Percentiles rank a stretch among this genome's conserved stretches.
phyloP scores from a whole-genome alignment of 106 monocot genomes.

The Vanilla planifolia region DNA sequence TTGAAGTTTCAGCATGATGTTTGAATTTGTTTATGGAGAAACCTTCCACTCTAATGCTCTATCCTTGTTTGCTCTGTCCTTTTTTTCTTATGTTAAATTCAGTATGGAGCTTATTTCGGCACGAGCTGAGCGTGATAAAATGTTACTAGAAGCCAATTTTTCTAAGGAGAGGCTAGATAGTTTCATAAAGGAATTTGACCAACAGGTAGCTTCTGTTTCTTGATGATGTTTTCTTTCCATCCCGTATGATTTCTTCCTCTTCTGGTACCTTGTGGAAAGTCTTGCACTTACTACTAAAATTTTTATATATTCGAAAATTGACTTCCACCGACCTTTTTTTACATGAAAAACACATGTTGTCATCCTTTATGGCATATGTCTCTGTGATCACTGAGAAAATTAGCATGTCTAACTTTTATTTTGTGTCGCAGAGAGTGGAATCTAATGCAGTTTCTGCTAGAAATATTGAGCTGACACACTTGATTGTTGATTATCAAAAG shows the following conservation, averaged over 20 bases:
- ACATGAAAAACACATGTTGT: constrained; percentile 2
- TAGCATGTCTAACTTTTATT: not conserved
- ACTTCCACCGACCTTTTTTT: not conserved
- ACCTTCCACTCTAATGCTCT: not conserved
- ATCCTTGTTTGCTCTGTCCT: not conserved
- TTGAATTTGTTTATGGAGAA: no score
- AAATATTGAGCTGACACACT: constrained; percentile 70
- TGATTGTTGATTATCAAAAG: constrained; percentile 80
- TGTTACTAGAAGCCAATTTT: constrained; percentile 60
- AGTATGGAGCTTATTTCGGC: constrained; percentile 57
- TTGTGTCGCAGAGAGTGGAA: constrained; percentile 58
- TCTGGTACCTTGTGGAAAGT: not conserved
- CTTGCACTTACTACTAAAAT: not conserved
- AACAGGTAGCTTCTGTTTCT: constrained; percentile 41
- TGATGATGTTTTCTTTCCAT: not conserved
- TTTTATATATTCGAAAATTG: not conserved
- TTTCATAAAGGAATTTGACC: constrained; percentile 65
- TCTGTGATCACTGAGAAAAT: not conserved
- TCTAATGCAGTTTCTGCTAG: constrained; percentile 62
- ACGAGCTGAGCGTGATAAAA: constrained; percentile 71
- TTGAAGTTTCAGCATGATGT: no score
- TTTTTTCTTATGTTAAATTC: not conserved
- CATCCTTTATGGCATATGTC: constrained; percentile 1
- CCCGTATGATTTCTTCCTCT: not conserved
- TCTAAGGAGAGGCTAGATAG: constrained; percentile 71